Conservation (phyloP, 306 rosid species). For the Medicago arabica region DNA sequence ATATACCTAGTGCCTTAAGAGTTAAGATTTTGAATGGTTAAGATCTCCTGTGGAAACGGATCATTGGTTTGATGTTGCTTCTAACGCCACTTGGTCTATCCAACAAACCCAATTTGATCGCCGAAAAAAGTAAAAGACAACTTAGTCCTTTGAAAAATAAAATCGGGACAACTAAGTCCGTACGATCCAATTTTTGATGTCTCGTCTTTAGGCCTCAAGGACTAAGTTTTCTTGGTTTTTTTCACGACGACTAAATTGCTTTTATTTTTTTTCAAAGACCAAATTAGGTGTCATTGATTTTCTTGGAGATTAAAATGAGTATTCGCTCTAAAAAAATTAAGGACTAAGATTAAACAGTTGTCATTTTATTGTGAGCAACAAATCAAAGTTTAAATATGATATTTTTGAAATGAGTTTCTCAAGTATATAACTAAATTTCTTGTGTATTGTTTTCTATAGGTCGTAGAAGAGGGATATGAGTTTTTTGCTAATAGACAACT, state of each 20-base stretch:
- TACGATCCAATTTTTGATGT: not conserved
- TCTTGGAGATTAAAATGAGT: not conserved
- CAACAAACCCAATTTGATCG: not conserved
- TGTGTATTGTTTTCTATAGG: constrained; percentile 38
- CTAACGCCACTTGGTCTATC: too few species aligned
- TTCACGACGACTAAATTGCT: not conserved
- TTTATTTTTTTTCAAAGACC: too few species aligned
- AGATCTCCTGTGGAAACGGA: too few species aligned
- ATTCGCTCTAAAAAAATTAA: not conserved
- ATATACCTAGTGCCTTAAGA: too few species aligned
- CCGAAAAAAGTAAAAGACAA: not conserved
- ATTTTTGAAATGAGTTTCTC: not conserved
- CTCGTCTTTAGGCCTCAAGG: not conserved
- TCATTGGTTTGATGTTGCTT: too few species aligned
- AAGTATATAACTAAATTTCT: not conserved
- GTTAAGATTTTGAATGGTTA: too few species aligned
- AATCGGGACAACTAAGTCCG: not conserved
- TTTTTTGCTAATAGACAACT: constrained; percentile 57
- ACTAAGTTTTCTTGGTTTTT: not conserved
- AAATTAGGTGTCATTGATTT: not conserved
- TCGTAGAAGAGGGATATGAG: constrained; percentile 57
- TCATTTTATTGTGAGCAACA: not conserved
- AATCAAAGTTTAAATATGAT: not conserved
- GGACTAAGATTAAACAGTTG: not conserved
- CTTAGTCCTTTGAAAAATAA: not conserved